Percentiles rank a stretch among this genome's conserved stretches.
phyloP scores from a whole-genome alignment of 805 yeast genomes.

The Wickerhamomyces chaumierensis region DNA sequence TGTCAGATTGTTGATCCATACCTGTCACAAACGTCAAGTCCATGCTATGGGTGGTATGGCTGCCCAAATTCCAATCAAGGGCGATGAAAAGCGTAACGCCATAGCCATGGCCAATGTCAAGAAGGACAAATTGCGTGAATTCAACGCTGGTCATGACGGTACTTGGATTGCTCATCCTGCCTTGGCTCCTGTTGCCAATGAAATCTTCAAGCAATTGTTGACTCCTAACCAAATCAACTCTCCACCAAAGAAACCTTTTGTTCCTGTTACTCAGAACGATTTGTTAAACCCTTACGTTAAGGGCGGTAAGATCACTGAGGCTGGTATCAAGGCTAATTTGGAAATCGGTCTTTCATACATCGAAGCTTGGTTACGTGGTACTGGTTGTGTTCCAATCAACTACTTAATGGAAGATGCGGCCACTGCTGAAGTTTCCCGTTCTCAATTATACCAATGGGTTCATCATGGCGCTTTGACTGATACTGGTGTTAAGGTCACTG shows the following conservation, averaged over 20 bases:
- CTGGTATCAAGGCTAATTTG: constrained; percentile 61
- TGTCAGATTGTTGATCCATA: constrained; percentile 60
- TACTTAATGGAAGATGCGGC: constrained; percentile 86
- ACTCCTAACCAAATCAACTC: constrained; percentile 65
- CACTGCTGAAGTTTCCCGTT: constrained; percentile 78
- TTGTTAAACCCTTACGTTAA: constrained; percentile 54
- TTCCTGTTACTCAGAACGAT: constrained; percentile 36
- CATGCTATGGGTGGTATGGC: constrained; percentile 93
- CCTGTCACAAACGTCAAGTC: constrained; percentile 68
- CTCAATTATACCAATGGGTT: constrained; percentile 79
- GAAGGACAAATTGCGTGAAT: constrained; percentile 69
- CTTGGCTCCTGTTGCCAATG: constrained; percentile 59
- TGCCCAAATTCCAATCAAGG: constrained; percentile 73
- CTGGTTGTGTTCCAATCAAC: constrained; percentile 81
- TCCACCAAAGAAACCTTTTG: constrained; percentile 6
- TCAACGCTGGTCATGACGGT: constrained; percentile 73
- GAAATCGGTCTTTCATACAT: constrained; percentile 70
- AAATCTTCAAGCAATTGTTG: constrained; percentile 69
- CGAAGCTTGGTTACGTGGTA: constrained; percentile 79
- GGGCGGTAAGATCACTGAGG: constrained; percentile 52
- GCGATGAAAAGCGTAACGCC: constrained; percentile 50
- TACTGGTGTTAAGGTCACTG: constrained; percentile 50
- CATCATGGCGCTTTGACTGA: constrained; percentile 51
- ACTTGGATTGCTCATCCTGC: constrained; percentile 90
- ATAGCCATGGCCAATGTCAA: constrained; percentile 64